Conservation (phyloP, 2,329 filamentous ascomycete species). For the Neonectria punicea region DNA sequence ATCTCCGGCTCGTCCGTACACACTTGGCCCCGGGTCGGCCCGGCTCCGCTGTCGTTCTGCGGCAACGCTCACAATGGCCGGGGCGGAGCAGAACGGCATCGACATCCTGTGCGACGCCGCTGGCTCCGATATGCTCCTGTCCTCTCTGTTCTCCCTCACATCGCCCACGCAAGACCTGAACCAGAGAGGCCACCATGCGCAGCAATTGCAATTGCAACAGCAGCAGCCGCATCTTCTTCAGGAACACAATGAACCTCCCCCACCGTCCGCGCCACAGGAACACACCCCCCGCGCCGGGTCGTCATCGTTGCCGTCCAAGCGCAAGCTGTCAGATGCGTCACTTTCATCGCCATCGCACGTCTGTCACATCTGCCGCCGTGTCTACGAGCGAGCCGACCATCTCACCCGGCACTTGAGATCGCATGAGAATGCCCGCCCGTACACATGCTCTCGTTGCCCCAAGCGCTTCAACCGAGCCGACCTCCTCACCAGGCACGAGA, state of each 20-base stretch:
- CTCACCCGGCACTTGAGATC: slow-evolving; percentile 42
- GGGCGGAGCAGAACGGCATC: slow-evolving; percentile 42
- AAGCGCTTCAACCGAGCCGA: slow-evolving; percentile 43
- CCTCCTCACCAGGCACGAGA: slow-evolving; percentile 41
- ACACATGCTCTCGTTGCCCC: slow-evolving; percentile 42
- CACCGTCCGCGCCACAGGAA: slow-evolving; percentile 24
- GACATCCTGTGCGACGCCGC: slow-evolving; percentile 44
- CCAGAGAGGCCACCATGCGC: slow-evolving; percentile 15
- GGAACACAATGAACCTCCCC: slow-evolving; percentile 30
- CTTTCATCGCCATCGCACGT: slow-evolving; percentile 41
- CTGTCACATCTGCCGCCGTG: slow-evolving; percentile 42
- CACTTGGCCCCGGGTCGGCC: slow-evolving; percentile 18
- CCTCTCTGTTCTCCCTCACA: slow-evolving; percentile 41
- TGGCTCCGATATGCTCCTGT: slow-evolving; percentile 42
- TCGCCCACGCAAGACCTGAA: slow-evolving; percentile 31
- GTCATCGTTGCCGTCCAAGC: slow-evolving; percentile 34
- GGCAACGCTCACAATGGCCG: slow-evolving; percentile 34
- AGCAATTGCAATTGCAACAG: slow-evolving; percentile 16
- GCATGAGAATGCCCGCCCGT: slow-evolving; percentile 42
- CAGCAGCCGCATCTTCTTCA: slow-evolving; percentile 19
- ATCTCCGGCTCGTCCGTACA: not conserved
- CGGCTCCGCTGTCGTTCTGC: slow-evolving; percentile 16
- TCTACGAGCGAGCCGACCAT: slow-evolving; percentile 42
- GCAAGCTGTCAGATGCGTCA: slow-evolving; percentile 41
- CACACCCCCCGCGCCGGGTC: slow-evolving; percentile 23